Percentiles rank a stretch among this genome's conserved stretches.
These are phyloP conservation scores for Gilbertella persicaria DNA, from an alignment of 371 early-diverging fungal species.

Conservation along the genomic window DNA sequence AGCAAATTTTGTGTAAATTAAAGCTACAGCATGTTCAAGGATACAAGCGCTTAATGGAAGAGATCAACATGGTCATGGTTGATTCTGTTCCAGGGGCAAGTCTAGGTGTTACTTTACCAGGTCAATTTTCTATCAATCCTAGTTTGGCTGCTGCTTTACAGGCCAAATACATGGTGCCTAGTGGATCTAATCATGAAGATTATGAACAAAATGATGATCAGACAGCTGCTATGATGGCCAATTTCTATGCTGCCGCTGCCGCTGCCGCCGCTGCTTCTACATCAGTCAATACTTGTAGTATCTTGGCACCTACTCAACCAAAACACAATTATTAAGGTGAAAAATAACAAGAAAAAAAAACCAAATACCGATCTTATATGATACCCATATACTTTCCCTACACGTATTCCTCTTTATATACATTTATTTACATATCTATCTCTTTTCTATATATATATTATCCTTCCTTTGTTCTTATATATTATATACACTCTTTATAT, in stretches of 20 bases:
- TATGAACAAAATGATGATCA: constrained; percentile 4
- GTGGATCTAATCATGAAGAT: background rate
- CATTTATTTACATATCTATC: background rate
- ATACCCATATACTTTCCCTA: constrained; percentile 11
- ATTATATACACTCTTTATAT: background rate
- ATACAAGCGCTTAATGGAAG: constrained; percentile 82
- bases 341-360: background rate
- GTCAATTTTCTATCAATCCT: constrained; percentile 35
- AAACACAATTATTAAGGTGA: background rate
- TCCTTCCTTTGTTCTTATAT: background rate
- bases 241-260: constrained; percentile 18
- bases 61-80: constrained; percentile 58
- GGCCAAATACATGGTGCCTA: constrained; percentile 30
- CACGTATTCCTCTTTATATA: background rate
- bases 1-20: constrained; percentile 56
- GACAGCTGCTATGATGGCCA: constrained; percentile 15
- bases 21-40: constrained; percentile 73
- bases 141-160: constrained; percentile 43
- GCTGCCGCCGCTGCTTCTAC: constrained; percentile 10
- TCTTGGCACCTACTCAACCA: background rate
- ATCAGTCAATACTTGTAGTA: background rate
- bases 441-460: background rate
- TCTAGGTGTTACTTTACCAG: constrained; percentile 12
- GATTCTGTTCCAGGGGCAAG: constrained; percentile 48
- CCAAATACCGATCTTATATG: constrained; percentile 1